Conservation (phyloP, 306 rosid genomes). For the Ochetophila trinervis region DNA sequence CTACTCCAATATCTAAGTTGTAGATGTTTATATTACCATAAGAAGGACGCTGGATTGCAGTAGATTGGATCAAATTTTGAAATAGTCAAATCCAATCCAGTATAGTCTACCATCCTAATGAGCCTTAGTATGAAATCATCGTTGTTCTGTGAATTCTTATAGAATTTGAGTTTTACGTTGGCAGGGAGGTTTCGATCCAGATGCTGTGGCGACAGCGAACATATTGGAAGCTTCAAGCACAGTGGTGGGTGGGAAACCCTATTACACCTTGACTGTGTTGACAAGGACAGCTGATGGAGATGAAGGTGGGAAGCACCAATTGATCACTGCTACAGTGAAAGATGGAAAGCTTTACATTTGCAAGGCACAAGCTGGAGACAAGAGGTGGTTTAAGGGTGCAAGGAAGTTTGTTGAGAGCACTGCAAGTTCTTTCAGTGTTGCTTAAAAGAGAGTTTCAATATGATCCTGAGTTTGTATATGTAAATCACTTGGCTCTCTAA, state of each 20-base stretch:
- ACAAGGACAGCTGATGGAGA: constrained; percentile 99
- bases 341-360: constrained; percentile 82
- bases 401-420: constrained; percentile 77
- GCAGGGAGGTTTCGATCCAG: constrained; percentile 91
- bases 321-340: constrained; percentile 77
- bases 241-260: constrained; percentile 45
- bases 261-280: constrained; percentile 72
- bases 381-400: constrained; percentile 99
- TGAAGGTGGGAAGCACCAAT: constrained; percentile 95
- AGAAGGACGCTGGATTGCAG: too few relatives aligned
- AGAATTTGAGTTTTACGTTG: constrained; percentile 14
- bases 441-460: constrained; percentile 28
- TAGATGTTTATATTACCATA: too few relatives aligned
- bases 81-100: too few relatives aligned
- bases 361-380: constrained; percentile 99
- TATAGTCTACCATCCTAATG: too few relatives aligned
- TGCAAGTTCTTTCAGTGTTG: constrained; percentile 84
- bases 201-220: constrained; percentile 81
- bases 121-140: too few relatives aligned
- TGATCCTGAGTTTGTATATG: constrained; percentile 31
- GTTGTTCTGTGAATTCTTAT: constrained; percentile 7
- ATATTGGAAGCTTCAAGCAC: constrained; percentile 47
- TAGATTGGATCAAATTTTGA: too few relatives aligned
- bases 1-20: too few relatives aligned
- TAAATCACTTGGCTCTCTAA: constrained; percentile 41